Base-by-base conservation (phyloP, 1,284 basidiomycete species). In the Tetrapyrgos nigripes region DNA sequence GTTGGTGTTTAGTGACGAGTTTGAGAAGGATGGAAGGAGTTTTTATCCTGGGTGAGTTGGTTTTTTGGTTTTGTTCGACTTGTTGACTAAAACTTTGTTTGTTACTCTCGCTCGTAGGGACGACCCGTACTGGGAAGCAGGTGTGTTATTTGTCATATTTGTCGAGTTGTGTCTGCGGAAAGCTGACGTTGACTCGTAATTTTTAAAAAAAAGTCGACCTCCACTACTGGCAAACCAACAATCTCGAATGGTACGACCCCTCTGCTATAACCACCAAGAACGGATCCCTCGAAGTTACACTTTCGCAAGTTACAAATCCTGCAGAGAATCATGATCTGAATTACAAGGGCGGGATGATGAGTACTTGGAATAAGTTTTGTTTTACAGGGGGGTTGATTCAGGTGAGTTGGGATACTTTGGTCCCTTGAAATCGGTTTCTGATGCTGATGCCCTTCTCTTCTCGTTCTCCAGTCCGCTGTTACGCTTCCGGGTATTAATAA, bases 301-400 rank as follows among this genome's bases (percentile, higher is more conserved):
- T 62, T 9, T 52, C 49, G 23, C 19, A 45, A 21, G 6, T 40
- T n/a, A 55, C 55, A 21, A 21, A 50, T 17, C n/a, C 33, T 14
- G 24, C 48, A 21, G n/a, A 27, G 11, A 57, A 40, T 26, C 57
- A 62, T 40, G 46, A 53, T n/a, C 24, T 54, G 21, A 14, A 55
- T n/a, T 62, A 58, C 26, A 29, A 50, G 33, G 60, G 60, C 2
- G 60, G 60, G 21, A 55, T 56, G 58, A 24, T 8, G 17, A 27
- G 2, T 23, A 24, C 17, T 51, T 79, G 79, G 79, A 81, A 80
- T 64, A 81, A 86, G 67, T 79, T 86, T 61, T 87, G 85, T 68
- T 87, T 87, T 70, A 83, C 79, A 0, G 80, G 80, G 6, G 79
- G 78, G 5, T 73, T 77, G 55, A 64, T 79, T 45, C 71, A 71